Percentiles rank a stretch among this genome's conserved stretches.
Conservation (phyloP, 1,139 yeast species). For the Kluyveromyces sp. region DNA sequence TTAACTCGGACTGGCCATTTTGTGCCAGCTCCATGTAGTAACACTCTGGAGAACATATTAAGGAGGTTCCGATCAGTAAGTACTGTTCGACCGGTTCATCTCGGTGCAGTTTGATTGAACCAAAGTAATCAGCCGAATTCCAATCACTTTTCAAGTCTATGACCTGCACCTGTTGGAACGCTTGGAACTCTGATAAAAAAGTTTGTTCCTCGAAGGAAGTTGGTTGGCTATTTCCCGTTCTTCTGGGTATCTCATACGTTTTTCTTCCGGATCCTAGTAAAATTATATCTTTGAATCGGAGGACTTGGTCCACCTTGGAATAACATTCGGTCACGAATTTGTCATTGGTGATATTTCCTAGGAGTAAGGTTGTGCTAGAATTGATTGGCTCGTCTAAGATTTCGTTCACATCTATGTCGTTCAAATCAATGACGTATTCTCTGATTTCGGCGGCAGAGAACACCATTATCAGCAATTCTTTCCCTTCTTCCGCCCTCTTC, state of each 20-base stretch:
- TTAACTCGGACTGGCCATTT: neutral
- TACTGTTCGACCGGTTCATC: slow-evolving; percentile 1
- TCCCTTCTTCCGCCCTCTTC: neutral
- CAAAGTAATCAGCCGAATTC: neutral
- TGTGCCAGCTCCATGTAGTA: slow-evolving; percentile 2
- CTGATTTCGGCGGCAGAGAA: neutral
- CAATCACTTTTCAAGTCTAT: neutral
- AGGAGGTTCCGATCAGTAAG: slow-evolving; percentile 1
- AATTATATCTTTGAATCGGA: neutral
- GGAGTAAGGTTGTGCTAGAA: neutral
- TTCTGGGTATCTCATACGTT: neutral
- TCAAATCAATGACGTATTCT: slow-evolving; percentile 1
- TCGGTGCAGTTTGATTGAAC: neutral
- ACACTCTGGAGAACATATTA: neutral
- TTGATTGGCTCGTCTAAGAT: neutral
- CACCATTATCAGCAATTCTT: neutral
- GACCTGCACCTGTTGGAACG: slow-evolving; percentile 1
- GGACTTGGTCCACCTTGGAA: neutral
- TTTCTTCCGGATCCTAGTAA: neutral
- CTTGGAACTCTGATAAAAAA: slow-evolving; percentile 3
- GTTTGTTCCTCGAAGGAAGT: neutral
- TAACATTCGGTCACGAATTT: slow-evolving; percentile 1
- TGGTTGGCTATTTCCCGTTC: neutral
- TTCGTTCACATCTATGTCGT: neutral
- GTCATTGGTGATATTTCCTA: neutral